These are phyloP conservation scores for Zymoseptoria tritici DNA, from an alignment of 2,329 filamentous ascomycete genomes.

Conservation along the genomic window DNA sequence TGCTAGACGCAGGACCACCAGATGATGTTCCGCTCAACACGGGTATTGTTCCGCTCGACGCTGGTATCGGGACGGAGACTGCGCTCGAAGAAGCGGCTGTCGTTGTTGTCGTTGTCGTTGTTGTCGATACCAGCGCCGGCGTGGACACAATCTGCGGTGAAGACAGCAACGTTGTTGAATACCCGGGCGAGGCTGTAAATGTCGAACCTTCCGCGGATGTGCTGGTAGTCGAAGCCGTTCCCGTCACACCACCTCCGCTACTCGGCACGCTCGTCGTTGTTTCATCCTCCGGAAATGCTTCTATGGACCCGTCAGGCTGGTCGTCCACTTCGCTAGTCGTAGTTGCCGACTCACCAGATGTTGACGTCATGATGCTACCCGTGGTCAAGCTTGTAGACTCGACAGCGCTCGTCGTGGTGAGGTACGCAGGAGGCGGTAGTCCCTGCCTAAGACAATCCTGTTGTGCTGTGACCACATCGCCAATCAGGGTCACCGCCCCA, in stretches of 20 bases:
- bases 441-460: background rate
- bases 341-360: background rate
- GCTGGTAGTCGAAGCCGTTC: background rate
- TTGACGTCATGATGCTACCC: background rate
- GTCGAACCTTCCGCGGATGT: no score
- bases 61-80: background rate
- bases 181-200: no score
- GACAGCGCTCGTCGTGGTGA: background rate
- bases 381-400: no score
- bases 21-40: background rate
- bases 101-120: background rate
- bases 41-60: no score
- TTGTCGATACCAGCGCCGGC: background rate
- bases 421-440: background rate
- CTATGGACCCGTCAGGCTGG: background rate
- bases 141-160: no score
- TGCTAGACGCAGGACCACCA: background rate
- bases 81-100: background rate
- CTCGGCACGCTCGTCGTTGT: background rate
- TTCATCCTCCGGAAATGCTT: background rate
- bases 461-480: background rate
- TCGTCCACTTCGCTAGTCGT: background rate
- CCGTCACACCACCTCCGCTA: no score
- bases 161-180: no score
- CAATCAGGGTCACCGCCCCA: background rate